Evolutionary conservation across 2,329 filamentous ascomycete species (phyloP), one percentile per base, ranked within the genome.

Genomic region (Fusarium gaditjirri): DNA sequence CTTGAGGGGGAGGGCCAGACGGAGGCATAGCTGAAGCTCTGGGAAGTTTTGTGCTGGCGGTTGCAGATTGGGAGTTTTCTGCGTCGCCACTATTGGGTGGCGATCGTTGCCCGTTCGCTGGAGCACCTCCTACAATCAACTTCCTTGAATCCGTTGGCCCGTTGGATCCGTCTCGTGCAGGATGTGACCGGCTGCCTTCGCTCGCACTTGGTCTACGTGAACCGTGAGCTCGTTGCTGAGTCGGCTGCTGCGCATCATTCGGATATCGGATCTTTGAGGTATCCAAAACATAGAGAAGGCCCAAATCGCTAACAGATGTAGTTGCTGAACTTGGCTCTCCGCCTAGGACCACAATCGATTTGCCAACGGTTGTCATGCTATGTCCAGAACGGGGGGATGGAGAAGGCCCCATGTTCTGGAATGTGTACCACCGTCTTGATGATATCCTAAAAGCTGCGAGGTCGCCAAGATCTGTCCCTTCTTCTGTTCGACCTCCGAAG

Each of bases 381-480:
- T 99, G 96, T 3, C 96, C 96, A 21, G 95, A 98, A 67, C 96
- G 89, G 36, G 96, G 91, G 6, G 95, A 98, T 0, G 96, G 96
- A 2, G 95, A 97, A 6, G 95, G 95, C 0, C 96, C 96, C 96
- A 99, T 99, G 79, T 99, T 99, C 79, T 99, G 96, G 83, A 99
- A 99, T 39, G 96, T 99, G 81, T 98, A 99, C 96, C 96, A 99
- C 66, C 96, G 90, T 72, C 94, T 91, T 16, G 94, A 94, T 2
- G 92, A 90, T 65, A 90, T 90, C 58, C 87, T 83, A 76, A 90
- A 90, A 3, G 96, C 96, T 5, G 96, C 95, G 46, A 99, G 86
- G 81, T 99, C 96, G 38, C 95, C 96, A 8, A 99, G 85, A 80
- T 99, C 96, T 33, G 91, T 90, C 3, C 96, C 96, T 75, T 98